These are phyloP conservation scores for Pugionium dolabratum DNA, from an alignment of 345 rosid species.

Conservation along the genomic window DNA sequence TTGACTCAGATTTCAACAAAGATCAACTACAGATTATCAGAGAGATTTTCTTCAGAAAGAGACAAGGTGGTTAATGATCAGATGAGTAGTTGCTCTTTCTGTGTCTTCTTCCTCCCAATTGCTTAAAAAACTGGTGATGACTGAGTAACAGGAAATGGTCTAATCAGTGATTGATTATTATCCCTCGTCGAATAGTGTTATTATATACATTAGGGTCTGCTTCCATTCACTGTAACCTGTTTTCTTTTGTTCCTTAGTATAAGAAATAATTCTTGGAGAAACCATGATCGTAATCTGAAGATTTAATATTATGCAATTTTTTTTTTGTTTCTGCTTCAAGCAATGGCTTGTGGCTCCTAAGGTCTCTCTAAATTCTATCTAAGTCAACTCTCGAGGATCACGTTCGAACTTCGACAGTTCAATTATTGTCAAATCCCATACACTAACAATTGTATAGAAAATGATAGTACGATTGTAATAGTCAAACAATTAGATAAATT, in stretches of 20 bases:
- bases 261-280: conserved; percentile 24
- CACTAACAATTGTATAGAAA: background rate
- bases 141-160: conserved; percentile 31
- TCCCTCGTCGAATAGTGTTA: conserved; percentile 12
- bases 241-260: background rate
- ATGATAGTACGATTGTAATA: too few relatives aligned
- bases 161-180: conserved; percentile 15
- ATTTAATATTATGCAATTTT: background rate
- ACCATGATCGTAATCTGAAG: conserved; percentile 19
- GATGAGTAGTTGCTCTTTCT: conserved; percentile 10
- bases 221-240: conserved; percentile 24
- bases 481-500: too few relatives aligned
- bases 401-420: background rate
- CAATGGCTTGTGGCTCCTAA: conserved; percentile 4
- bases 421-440: background rate
- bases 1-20: conserved; percentile 25
- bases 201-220: conserved; percentile 23
- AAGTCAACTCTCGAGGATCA: background rate
- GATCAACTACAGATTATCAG: conserved; percentile 25
- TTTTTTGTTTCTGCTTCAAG: conserved; percentile 8
- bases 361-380: background rate
- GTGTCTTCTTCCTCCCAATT: conserved; percentile 30
- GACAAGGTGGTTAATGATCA: conserved; percentile 24
- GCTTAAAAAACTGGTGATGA: conserved; percentile 25
- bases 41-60: conserved; percentile 23